These are phyloP conservation scores for Phytophthora syringae DNA, from an alignment of 352 stramenopile genomes.

Conservation along the genomic window DNA sequence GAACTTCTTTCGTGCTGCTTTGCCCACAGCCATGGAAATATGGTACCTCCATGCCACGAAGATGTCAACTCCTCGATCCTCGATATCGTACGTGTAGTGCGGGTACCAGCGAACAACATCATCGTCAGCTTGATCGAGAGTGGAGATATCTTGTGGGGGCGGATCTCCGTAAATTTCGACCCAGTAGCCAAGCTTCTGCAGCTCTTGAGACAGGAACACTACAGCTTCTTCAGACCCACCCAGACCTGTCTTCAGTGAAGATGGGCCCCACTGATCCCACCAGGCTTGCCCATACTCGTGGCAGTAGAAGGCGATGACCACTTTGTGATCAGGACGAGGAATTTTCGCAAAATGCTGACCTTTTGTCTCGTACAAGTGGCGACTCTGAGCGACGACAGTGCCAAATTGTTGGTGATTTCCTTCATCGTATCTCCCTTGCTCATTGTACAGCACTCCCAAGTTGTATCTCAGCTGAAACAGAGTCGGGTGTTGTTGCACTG, in stretches of 20 bases:
- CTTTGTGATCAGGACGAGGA: constrained; percentile 28
- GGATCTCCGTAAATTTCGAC: constrained; percentile 90
- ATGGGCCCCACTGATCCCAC: constrained; percentile 90
- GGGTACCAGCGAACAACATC: constrained; percentile 77
- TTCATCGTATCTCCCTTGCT: constrained; percentile 27
- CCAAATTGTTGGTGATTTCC: constrained; percentile 43
- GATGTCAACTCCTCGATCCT: constrained; percentile 69
- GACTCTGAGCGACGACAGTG: constrained; percentile 45
- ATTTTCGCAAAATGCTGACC: constrained; percentile 41
- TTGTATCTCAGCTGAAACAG: constrained; percentile 62
- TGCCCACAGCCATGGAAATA: constrained; percentile 73
- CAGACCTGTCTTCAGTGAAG: constrained; percentile 67
- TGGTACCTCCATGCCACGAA: constrained; percentile 93
- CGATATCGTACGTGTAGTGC: constrained; percentile 68
- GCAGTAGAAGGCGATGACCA: constrained; percentile 89
- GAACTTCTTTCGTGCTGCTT: constrained; percentile 40
- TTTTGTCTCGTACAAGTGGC: constrained; percentile 29
- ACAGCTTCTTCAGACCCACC: constrained; percentile 93
- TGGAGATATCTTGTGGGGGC: constrained; percentile 47
- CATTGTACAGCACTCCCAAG: constrained; percentile 52
- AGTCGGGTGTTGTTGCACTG: constrained; percentile 23
- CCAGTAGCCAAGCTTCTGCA: constrained; percentile 82
- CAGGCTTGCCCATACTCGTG: constrained; percentile 92
- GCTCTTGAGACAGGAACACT: constrained; percentile 83
- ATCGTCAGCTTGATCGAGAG: constrained; percentile 20